A percentile compares a stretch with the other conserved stretches of the same genome.
These are phyloP conservation scores for Lentinula aciculospora DNA, from an alignment of 768 basidiomycete genomes.

Conservation along the genomic window DNA sequence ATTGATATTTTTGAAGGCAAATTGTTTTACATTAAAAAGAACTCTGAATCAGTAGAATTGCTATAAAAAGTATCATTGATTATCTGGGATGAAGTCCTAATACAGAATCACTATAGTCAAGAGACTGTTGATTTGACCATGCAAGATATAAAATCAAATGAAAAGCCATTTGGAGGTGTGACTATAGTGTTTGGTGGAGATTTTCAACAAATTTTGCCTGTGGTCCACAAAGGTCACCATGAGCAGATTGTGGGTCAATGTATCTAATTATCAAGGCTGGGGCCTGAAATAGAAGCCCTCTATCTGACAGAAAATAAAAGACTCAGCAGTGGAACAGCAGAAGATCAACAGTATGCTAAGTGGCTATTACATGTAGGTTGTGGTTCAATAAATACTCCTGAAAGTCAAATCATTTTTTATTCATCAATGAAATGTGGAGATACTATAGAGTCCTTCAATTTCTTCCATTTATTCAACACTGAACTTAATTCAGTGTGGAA, in stretches of 20 bases:
- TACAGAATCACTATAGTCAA: slow-evolving; percentile 27
- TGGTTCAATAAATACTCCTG: slow-evolving; percentile 18
- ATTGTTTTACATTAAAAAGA: slow-evolving; percentile 30
- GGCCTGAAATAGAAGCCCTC: slow-evolving; percentile 24
- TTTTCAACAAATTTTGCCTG: slow-evolving; percentile 41
- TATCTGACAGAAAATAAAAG: slow-evolving; percentile 34
- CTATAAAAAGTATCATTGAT: slow-evolving; percentile 24
- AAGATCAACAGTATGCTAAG: slow-evolving; percentile 24
- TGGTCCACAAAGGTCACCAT: slow-evolving; percentile 29
- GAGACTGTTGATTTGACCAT: slow-evolving; percentile 37
- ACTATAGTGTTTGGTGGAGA: slow-evolving; percentile 44
- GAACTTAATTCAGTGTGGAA: not conserved
- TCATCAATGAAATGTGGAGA: slow-evolving; percentile 19
- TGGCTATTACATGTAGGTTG: slow-evolving; percentile 32
- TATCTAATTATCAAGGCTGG: slow-evolving; percentile 23
- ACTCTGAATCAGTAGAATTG: slow-evolving; percentile 24
- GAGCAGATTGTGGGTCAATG: slow-evolving; percentile 28
- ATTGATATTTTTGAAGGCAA: slow-evolving; percentile 22
- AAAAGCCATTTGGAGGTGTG: slow-evolving; percentile 35
- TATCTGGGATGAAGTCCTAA: slow-evolving; percentile 40
- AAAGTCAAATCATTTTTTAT: slow-evolving; percentile 15
- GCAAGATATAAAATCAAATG: slow-evolving; percentile 22
- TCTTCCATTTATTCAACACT: slow-evolving; percentile 20
- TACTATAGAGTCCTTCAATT: slow-evolving; percentile 17
- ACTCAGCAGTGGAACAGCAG: slow-evolving; percentile 21